Conservation (phyloP, 1,284 basidiomycete genomes). For the Golubevia pallescens region DNA sequence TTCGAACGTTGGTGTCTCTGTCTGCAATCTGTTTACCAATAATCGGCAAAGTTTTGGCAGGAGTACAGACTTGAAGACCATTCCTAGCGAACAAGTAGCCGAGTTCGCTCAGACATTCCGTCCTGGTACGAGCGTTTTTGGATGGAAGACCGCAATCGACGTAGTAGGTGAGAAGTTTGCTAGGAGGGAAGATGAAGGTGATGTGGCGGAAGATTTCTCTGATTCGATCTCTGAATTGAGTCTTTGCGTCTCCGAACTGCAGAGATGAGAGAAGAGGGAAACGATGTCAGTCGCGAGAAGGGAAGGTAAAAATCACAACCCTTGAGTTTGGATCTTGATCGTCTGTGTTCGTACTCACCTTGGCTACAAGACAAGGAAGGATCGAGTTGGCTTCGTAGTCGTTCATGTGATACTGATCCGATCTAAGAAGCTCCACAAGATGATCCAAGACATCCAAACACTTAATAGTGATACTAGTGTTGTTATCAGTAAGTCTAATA, state of each 20-base stretch:
- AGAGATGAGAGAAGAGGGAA: not conserved
- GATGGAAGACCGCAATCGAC: conserved; percentile 73
- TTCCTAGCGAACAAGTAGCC: conserved; percentile 79
- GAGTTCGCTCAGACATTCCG: conserved; percentile 83
- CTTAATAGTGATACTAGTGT: conserved; percentile 86
- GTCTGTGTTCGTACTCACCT: conserved; percentile 69
- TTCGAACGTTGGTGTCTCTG: conserved; percentile 83
- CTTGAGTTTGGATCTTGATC: not conserved
- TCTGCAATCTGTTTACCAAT: conserved; percentile 84
- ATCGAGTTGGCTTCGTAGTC: conserved; percentile 89
- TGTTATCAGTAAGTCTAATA: conserved; percentile 87
- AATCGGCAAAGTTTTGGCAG: conserved; percentile 76
- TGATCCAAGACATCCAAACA: conserved; percentile 87
- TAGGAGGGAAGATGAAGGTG: conserved; percentile 75
- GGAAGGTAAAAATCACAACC: not conserved
- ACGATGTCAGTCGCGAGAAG: too few relatives aligned
- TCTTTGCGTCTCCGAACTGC: conserved; percentile 69
- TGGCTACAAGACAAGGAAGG: conserved; percentile 86
- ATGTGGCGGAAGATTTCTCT: conserved; percentile 66
- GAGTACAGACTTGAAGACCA: conserved; percentile 78
- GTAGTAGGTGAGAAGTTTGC: conserved; percentile 77
- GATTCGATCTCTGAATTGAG: conserved; percentile 65
- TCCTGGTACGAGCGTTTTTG: conserved; percentile 87
- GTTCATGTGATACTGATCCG: conserved; percentile 78
- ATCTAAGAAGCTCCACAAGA: conserved; percentile 75